Base-by-base conservation (phyloP, 2,329 filamentous ascomycete species). In the Parastagonospora avenae region DNA sequence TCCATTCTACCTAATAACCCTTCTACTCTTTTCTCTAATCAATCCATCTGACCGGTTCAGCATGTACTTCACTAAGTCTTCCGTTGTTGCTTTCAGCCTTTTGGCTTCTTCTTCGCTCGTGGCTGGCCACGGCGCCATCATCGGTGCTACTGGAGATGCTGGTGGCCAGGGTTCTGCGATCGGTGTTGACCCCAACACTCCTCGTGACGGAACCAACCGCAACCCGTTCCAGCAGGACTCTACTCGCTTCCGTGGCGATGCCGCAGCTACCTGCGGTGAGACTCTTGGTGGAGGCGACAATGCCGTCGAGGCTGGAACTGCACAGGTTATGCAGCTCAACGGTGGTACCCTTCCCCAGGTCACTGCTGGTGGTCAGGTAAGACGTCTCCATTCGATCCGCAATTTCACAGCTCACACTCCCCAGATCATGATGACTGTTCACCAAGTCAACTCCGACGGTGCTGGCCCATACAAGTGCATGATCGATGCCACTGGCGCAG, bases 371-470 rank as follows among this genome's bases (percentile, higher is more conserved):
- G 86, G 85, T 49, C 61, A 77, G 14, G 37, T 39, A 39, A 39
- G 37, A 24, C 16, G 12, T 12, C 9, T 4, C 7, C 8, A 27
- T 4, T 16, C 8, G 10, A 16, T 10, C 15, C 19, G 2, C 19
- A 24, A 39, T 4, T 3, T 12, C 7, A 4, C 12, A n/a, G 19
- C 37, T 39, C 24, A 39, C 27, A n/a, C 19, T 6, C 27, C 11
- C 8, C 8, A 39, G 48, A 61, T 88, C 53, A 74, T 74, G 60
- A 87, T 88, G 79, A 87, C 84, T 1, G 76, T 88, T 8, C 85
- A 87, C 74, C 85, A 88, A 69, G 84, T 88, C 68, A 88, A 88
- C 72, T 78, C 77, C 32, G 86, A 89, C 59, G 86, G 86, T 50
- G 85, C 82, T 52, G 86, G 86, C 9, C 85, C 85, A 2, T 88